Base-by-base conservation (phyloP, 2,329 filamentous ascomycete genomes). In the Teratosphaeria zuluensis region DNA sequence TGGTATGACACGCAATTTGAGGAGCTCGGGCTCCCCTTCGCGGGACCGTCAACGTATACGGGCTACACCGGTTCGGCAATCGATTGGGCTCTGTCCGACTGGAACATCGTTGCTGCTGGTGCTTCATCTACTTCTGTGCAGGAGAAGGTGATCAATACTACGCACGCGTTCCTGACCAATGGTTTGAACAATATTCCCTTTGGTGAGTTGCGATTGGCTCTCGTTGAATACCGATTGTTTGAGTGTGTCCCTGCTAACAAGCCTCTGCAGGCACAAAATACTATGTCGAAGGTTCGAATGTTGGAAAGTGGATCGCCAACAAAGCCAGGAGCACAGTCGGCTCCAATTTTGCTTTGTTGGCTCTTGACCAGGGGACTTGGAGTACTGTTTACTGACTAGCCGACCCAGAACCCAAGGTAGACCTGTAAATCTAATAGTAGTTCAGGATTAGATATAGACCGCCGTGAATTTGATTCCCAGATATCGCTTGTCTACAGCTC, bases 51-150 rank as follows among this genome's bases (percentile, higher is more conserved):
- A 1, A 55, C 56, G 7, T 59, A 64, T 24, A 38, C 59, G 9
- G 54, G 58, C 28, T 59, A 62, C 9, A 61, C 57, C 35, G 66
- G 65, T n/a, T 56, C 24, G 31, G 14, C 54, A 8, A 24, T 68
- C 2, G 51, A 62, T 16, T 68, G 66, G 66, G 65, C 58, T 1
- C 53, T 68, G 6, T 62, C 64, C 3, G 65, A 68, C 48, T 68
- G 65, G 65, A 68, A 68, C 31, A 62, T 68, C 32, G 61, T 66
- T 51, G 62, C 62, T 16, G 65, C 66, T 1, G 59, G 59, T n/a
- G 61, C 64, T 4, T 63, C 61, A 7, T 63, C 59, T 1, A 46
- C 38, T 0, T 58, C 63, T 0, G 57, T 67, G 1, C 62, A 67
- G 35, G 21, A 61, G 19, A 56, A 56, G 2, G 58, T 68, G 24